These are phyloP conservation scores for Backusella sp. DNA, from an alignment of 192 early-diverging fungal species.

Conservation along the genomic window DNA sequence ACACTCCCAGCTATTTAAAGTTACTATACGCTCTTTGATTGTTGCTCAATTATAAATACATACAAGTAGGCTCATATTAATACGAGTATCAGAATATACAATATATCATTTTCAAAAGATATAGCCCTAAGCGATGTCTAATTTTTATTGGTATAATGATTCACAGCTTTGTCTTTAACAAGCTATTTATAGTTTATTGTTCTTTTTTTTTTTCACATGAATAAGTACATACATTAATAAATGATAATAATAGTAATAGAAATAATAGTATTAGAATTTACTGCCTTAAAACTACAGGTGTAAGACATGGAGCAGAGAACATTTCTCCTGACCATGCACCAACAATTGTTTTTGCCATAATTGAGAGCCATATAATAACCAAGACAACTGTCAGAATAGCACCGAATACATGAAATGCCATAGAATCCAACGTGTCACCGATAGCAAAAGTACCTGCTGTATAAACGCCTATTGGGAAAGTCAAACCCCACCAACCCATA, in stretches of 20 bases:
- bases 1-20: no score
- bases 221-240: not conserved
- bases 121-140: not conserved
- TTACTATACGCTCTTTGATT: no score
- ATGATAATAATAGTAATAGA: not conserved
- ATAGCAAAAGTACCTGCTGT: slow-evolving; percentile 13
- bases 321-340: slow-evolving; percentile 16
- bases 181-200: not conserved
- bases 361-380: slow-evolving; percentile 17
- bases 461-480: slow-evolving; percentile 51
- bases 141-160: not conserved
- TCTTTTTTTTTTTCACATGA: not conserved
- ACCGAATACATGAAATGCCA: slow-evolving; percentile 10
- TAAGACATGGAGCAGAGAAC: slow-evolving; percentile 22
- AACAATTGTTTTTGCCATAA: not conserved
- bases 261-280: not conserved
- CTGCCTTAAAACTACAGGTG: not conserved
- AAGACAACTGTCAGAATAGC: not conserved
- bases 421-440: not conserved
- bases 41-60: no score
- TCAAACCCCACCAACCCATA: slow-evolving; percentile 59
- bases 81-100: no score
- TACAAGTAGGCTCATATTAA: not conserved
- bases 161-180: not conserved
- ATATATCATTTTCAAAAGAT: not conserved